Base-by-base conservation (phyloP, 305 asterid genomes). In the Fraxinus nigra region DNA sequence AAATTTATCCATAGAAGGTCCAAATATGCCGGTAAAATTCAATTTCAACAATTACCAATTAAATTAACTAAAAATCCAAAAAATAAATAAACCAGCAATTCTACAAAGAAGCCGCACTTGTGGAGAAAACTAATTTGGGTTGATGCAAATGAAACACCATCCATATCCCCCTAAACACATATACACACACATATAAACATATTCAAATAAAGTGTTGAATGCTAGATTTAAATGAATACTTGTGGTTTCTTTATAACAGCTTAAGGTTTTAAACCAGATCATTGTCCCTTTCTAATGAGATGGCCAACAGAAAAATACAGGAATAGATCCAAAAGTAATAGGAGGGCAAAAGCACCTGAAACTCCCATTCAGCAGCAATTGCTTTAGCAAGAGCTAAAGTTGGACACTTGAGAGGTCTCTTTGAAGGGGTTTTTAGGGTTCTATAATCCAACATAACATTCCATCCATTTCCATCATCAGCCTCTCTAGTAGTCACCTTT, bases 281-380 rank as follows among this genome's bases (percentile, higher is more conserved):
- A 56, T 18, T 56, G 65, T 61, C 14, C 32, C 32, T 59, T 18
- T 18, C 69, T 59, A 59, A 61, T 24, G 14, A 61, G 30, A 61
- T 24, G 33, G 72, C 14, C 65, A 22, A 22, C 72, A 20, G 30
- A 61, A 20, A 61, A 13, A 22, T 22, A 6, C 11, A 22, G 13
- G 70, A 56, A 56, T 56, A 56, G 72, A 61, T 61, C 30, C 30
- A 24, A 61, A 61, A 0, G 72, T 22, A 22, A 61, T 20, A 22
- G 16, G 72, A 77, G 78, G 8, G 84, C 85, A 95, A 97, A 75
- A 5, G 84, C 85, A 95, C 98, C 98, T 94, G 99, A 85, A 78
- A 96, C 76, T 95, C 98, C 98, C 99, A 96, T 85, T 96, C 99
- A 85, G 97, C 98, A 76, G 98, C 98, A 86, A 96, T 90, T 40